Evolutionary conservation across 2,329 filamentous ascomycete species (phyloP).

Genomic region (Diaporthe batatas): DNA sequence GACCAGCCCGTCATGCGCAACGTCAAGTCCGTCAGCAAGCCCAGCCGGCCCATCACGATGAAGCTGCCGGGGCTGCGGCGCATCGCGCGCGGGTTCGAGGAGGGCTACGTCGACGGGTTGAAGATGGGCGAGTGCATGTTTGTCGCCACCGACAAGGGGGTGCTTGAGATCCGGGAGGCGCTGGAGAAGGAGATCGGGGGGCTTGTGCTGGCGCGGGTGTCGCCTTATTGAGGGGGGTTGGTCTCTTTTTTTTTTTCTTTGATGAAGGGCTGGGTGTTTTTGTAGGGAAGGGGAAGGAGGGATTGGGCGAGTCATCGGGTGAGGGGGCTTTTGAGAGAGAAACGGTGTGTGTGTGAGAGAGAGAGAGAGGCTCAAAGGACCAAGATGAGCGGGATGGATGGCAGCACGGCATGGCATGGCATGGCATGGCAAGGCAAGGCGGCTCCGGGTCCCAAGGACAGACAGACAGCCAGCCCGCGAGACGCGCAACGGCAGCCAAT

Average conservation of each 20-base stretch:
- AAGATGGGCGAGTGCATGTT: conserved; percentile 87
- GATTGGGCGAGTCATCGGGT: background rate
- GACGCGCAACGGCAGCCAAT: too few relatives aligned
- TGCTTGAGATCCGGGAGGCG: conserved; percentile 86
- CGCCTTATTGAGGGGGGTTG: conserved; percentile 43
- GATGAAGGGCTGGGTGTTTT: too few relatives aligned
- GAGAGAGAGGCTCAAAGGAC: too few relatives aligned
- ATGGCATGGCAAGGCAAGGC: too few relatives aligned
- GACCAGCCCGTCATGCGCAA: conserved; percentile 81
- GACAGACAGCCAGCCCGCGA: too few relatives aligned
- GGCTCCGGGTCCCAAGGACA: too few relatives aligned
- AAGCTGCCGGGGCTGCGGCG: conserved; percentile 71
- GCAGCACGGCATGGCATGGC: too few relatives aligned
- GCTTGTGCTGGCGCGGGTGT: conserved; percentile 79
- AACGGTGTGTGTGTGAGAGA: too few relatives aligned
- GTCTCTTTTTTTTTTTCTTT: too few relatives aligned
- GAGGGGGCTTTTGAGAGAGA: background rate
- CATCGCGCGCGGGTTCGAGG: conserved; percentile 77
- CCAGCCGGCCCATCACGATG: conserved; percentile 78
- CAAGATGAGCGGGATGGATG: too few relatives aligned
- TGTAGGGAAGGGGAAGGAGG: too few relatives aligned
- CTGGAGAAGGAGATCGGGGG: conserved; percentile 86
- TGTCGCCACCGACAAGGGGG: conserved; percentile 80
- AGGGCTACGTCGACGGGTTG: conserved; percentile 79
- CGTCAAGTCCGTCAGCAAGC: conserved; percentile 77